Base-by-base conservation (phyloP, 257 asterid species). In the Salvia miltiorrhiza region DNA sequence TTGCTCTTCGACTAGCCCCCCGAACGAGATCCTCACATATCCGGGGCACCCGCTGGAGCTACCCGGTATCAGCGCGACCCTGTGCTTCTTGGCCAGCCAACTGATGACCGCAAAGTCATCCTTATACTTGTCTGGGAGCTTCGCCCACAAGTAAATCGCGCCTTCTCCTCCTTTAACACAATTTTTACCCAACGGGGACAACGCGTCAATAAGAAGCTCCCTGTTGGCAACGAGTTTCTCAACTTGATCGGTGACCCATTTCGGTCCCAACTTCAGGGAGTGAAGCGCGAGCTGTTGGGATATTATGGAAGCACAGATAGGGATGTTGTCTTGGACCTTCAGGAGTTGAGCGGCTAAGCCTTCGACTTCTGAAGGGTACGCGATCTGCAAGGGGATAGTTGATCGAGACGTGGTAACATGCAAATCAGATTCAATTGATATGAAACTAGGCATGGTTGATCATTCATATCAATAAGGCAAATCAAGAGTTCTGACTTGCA, bases 161-260 rank as follows among this genome's bases (percentile, higher is more conserved):
- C 98, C 98, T 80, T 94, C 98, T 37, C 99, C 99, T 14, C 99
- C 99, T 73, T 76, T 87, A 52, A 91, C 89, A 0, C 97, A 85
- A 2, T 72, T 89, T 23, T 77, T 61, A n/a, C 98, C 99, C 68
- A 94, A 68, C 2, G 99, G 99, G 48, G 93, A 86, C 35, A 91
- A 41, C 0, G 95, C 97, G 33, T 91, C 95, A 12, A 63, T 70
- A 23, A 91, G 84, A 43, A 89, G 44, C 26, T 84, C 93, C 39
- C 90, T 65, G 78, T 87, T 94, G 66, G 87, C 82, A 4, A 85
- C 85, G 9, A 94, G 99, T 69, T 73, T 75, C 71, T 89, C 79
- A 7, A 94, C 96, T 44, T 71, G 91, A 26, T 84, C 75, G 5
- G 84, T 74, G 5, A 94, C 98, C 99, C 99, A 94, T 9, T 70